Conservation (phyloP, 2,329 filamentous ascomycete genomes). For the Rasamsonia emersonii region DNA sequence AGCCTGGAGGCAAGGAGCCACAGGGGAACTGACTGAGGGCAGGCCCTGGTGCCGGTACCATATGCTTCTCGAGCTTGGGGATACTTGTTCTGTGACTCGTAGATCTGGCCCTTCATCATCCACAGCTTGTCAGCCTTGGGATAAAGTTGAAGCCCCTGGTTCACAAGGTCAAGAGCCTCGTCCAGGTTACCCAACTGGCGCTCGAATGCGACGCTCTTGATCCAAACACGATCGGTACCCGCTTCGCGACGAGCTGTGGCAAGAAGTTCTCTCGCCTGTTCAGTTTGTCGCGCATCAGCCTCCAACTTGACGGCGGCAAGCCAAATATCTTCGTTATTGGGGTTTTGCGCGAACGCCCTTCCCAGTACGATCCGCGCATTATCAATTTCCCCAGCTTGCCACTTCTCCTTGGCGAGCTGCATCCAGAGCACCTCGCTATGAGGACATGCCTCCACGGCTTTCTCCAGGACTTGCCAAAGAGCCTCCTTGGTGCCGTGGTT, state of each 20-base stretch:
- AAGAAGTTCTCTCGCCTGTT: conserved; percentile 74
- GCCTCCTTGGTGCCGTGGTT: conserved; percentile 78
- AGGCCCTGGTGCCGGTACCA: conserved; percentile 76
- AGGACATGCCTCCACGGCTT: conserved; percentile 87
- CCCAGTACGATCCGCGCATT: conserved; percentile 78
- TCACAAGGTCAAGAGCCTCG: conserved; percentile 75
- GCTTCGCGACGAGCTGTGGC: conserved; percentile 77
- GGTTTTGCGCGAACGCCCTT: conserved; percentile 87
- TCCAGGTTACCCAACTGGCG: conserved; percentile 72
- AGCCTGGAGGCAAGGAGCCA: conserved; percentile 85
- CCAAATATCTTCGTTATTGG: conserved; percentile 97
- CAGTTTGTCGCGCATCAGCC: conserved; percentile 74
- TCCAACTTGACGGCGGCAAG: conserved; percentile 93
- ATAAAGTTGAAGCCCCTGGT: conserved; percentile 78
- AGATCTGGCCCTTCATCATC: conserved; percentile 99
- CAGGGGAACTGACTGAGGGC: conserved; percentile 71
- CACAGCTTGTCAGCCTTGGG: conserved; percentile 81
- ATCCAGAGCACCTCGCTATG: conserved; percentile 90
- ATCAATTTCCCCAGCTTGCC: conserved; percentile 79
- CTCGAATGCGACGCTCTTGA: conserved; percentile 91
- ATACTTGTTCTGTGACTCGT: conserved; percentile 70
- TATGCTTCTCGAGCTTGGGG: conserved; percentile 87
- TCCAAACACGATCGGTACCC: conserved; percentile 92
- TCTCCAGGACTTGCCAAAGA: conserved; percentile 77
- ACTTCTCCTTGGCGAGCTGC: conserved; percentile 90